Conservation (phyloP, 768 basidiomycete species). For the Porphyrellus cyaneotinctus region DNA sequence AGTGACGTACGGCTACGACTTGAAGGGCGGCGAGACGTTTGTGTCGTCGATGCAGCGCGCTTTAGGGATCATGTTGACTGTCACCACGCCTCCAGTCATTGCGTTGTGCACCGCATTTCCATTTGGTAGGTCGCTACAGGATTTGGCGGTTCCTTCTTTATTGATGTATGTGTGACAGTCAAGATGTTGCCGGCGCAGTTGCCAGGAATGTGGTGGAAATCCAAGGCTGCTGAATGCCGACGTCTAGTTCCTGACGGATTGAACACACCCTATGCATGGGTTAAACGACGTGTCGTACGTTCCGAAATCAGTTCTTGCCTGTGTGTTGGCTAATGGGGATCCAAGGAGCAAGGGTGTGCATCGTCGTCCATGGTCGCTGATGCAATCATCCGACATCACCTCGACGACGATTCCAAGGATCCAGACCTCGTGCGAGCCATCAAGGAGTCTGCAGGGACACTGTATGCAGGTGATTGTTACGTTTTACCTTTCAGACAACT, state of each 20-base stretch:
- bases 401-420: slow-evolving; percentile 3
- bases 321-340: neutral
- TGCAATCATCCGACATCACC: slow-evolving; percentile 5
- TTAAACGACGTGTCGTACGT: neutral
- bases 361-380: slow-evolving; percentile 14
- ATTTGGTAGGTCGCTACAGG: neutral
- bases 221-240: slow-evolving; percentile 9
- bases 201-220: slow-evolving; percentile 24
- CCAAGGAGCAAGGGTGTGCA: slow-evolving; percentile 6
- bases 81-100: neutral
- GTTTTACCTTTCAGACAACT: neutral
- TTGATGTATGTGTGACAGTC: slow-evolving; percentile 10
- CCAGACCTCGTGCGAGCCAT: neutral
- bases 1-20: slow-evolving; percentile 18
- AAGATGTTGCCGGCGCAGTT: slow-evolving; percentile 21
- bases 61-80: neutral
- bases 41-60: slow-evolving; percentile 8
- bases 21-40: neutral
- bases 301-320: neutral
- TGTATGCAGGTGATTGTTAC: neutral
- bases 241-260: slow-evolving; percentile 1
- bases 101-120: neutral
- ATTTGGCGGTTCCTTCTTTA: neutral
- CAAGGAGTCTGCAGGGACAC: neutral
- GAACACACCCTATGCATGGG: slow-evolving; percentile 14